Base-by-base conservation (phyloP, 2,329 filamentous ascomycete species). In the Phaeoacremonium minimum region DNA sequence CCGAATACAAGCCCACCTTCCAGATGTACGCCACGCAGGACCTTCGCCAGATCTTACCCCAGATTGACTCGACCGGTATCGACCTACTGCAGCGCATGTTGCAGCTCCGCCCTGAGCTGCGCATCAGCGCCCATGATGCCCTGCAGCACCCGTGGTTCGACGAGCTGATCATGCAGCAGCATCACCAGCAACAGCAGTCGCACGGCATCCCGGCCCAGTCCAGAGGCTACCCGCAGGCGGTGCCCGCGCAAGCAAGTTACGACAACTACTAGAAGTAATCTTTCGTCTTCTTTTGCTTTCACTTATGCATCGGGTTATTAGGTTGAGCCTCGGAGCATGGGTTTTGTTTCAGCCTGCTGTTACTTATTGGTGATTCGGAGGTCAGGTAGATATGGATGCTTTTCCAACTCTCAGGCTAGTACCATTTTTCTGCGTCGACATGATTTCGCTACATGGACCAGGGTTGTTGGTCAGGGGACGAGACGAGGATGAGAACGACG, bases 1-100 rank as follows among this genome's bases (percentile, higher is more conserved):
- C 91, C n/a, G 93, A 98, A 63, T 98, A 97, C 73, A 96, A 97
- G 71, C 77, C 83, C 32, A 95, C 84, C 42, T 95, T 95, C 66
- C 89, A 93, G 47, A 87, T 95, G 57, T 97, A 93, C 59, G 86
- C 87, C 12, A 95, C 93, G 2, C 90, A 96, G 57, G 89, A 96
- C 50, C 71, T 97, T 37, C 77, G 86, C 15, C 77, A 83, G 40
- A 93, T 97, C 46, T 71, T 98, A 16, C 90, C 88, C 0, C 87
- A 95, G 55, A 88, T 98, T 51, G 93, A 98, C 53, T 80, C 80
- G 14, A 69, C 85, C 9, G 93, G 91, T 7, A 80, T 98, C 52
- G 89, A 95, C 56, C 69, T 98, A 33, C 71, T 98, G 46, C 83
- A 85, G 53, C 77, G 85, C 43, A 95, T 98, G 87, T 77, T 98